Conservation (phyloP, 2,329 filamentous ascomycete species). For the Diplodia corticola region DNA sequence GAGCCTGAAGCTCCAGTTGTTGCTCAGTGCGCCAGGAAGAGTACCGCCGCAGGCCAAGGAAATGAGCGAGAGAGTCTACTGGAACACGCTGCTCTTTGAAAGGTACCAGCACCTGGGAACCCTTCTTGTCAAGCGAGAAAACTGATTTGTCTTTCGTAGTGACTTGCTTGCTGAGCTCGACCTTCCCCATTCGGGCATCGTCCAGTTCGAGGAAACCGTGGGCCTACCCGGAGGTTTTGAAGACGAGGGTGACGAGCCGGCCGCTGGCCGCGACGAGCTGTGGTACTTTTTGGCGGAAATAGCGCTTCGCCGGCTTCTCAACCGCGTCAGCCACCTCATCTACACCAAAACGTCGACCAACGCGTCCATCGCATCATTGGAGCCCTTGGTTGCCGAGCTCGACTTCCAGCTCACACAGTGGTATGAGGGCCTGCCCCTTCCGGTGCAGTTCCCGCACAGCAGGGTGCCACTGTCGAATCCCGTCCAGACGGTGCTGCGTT, state of each 20-base stretch:
- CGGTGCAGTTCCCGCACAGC: conserved; percentile 76
- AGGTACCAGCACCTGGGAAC: conserved; percentile 40
- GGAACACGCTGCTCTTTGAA: conserved; percentile 80
- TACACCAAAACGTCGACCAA: conserved; percentile 67
- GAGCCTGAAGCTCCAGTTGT: conserved; percentile 76
- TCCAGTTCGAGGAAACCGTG: conserved; percentile 78
- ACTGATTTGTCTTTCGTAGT: conserved; percentile 27
- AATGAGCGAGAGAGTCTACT: conserved; percentile 75
- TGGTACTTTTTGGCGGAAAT: conserved; percentile 89
- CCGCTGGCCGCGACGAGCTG: conserved; percentile 71
- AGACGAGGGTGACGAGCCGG: conserved; percentile 60
- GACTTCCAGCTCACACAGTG: conserved; percentile 82
- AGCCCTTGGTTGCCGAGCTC: conserved; percentile 75
- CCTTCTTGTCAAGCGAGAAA: neutral
- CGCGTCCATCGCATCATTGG: conserved; percentile 70
- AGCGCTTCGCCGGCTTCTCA: conserved; percentile 72
- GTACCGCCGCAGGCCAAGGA: conserved; percentile 71
- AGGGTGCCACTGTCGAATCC: conserved; percentile 67
- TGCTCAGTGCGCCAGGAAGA: conserved; percentile 71
- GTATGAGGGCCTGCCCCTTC: conserved; percentile 75
- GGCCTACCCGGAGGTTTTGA: conserved; percentile 77
- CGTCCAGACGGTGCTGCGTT: conserved; percentile 74
- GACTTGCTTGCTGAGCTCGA: conserved; percentile 78
- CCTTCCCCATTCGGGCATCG: conserved; percentile 78
- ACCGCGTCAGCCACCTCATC: conserved; percentile 76